Evolutionary conservation across 2,329 filamentous ascomycete genomes (phyloP).

Genomic region (Diaporthe sp.): DNA sequence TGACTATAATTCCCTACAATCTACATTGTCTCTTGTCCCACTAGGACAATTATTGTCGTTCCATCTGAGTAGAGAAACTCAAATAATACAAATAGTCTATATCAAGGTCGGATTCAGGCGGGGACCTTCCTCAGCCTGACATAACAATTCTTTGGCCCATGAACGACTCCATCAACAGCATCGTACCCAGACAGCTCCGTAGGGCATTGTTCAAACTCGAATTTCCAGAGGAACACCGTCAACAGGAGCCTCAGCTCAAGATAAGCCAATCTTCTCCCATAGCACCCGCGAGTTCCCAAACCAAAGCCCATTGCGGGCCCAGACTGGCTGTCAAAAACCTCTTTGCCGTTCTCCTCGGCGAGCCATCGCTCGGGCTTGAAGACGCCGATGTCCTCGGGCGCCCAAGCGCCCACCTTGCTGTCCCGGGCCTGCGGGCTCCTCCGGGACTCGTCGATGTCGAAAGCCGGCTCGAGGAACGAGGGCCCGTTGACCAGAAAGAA

Average conservation of each 20-base stretch:
- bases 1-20: no score
- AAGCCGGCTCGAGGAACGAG: slow-evolving; percentile 28
- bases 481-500: slow-evolving; percentile 56
- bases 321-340: slow-evolving; percentile 44
- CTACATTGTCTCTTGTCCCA: background rate
- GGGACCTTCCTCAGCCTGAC: slow-evolving; percentile 26
- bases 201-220: slow-evolving; percentile 48
- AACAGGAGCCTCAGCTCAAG: slow-evolving; percentile 48
- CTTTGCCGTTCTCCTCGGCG: slow-evolving; percentile 1
- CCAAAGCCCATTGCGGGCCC: slow-evolving; percentile 46
- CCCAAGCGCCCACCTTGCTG: slow-evolving; percentile 25
- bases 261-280: slow-evolving; percentile 48
- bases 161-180: slow-evolving; percentile 34
- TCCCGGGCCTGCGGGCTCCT: slow-evolving; percentile 30
- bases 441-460: slow-evolving; percentile 25
- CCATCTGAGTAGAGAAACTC: no score
- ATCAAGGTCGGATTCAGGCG: background rate
- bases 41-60: no score
- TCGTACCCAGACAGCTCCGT: slow-evolving; percentile 28
- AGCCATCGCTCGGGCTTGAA: slow-evolving; percentile 40
- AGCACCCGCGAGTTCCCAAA: slow-evolving; percentile 47
- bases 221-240: slow-evolving; percentile 48
- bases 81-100: background rate
- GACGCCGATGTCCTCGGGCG: slow-evolving; percentile 2
- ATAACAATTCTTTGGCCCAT: slow-evolving; percentile 36